Percentiles rank a stretch among this genome's conserved stretches.
These are phyloP conservation scores for Bidens hawaiensis DNA, from an alignment of 140 eudicot species.

Conservation along the genomic window DNA sequence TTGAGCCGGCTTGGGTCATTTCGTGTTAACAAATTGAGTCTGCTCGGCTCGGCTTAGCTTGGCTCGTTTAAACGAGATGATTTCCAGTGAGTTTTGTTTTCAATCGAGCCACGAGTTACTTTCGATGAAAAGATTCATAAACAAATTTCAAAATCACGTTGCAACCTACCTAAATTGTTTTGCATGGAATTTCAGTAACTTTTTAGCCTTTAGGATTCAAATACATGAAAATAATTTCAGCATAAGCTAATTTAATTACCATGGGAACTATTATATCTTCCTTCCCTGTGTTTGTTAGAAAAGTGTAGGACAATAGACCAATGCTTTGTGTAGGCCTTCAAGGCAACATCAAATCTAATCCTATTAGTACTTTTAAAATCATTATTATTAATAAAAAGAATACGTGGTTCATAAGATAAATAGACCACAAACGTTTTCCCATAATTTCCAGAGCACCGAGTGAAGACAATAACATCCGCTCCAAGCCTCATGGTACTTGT, in stretches of 20 bases:
- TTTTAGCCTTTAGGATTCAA: neutral
- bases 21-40: too few species aligned
- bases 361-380: constrained; percentile 4
- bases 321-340: constrained; percentile 82
- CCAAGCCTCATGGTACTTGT: constrained; percentile 99
- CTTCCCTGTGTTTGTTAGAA: constrained; percentile 71
- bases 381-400: neutral
- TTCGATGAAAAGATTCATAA: neutral
- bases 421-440: constrained; percentile 51
- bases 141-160: constrained; percentile 5
- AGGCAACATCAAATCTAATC: constrained; percentile 9
- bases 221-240: neutral
- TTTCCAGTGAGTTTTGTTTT: too few species aligned
- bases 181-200: neutral
- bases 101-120: neutral
- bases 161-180: neutral
- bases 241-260: constrained; percentile 38
- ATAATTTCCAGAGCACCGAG: constrained; percentile 53
- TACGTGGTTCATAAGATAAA: neutral
- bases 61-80: too few species aligned
- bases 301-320: constrained; percentile 85
- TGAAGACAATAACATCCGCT: constrained; percentile 91
- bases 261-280: constrained; percentile 93
- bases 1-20: too few species aligned
- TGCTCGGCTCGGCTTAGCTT: too few species aligned